Evolutionary conservation across 1,284 basidiomycete species (phyloP).

Genomic region (Naganishia cerealis): DNA sequence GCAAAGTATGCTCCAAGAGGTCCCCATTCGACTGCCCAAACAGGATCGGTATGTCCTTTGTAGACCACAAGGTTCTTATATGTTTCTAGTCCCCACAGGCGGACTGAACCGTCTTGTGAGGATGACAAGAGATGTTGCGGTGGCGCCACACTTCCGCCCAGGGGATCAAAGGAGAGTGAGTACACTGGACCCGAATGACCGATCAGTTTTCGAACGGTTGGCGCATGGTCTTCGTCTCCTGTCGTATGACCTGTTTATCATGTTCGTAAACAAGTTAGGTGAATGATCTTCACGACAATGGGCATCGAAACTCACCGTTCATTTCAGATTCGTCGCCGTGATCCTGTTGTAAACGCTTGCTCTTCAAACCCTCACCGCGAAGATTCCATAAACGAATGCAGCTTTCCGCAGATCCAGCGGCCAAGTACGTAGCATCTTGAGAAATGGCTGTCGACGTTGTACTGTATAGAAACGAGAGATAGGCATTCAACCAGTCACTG

Average conservation of each 20-base stretch:
- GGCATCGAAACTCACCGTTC: background rate
- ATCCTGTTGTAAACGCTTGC: slow-evolving; percentile 50
- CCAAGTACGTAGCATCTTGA: slow-evolving; percentile 87
- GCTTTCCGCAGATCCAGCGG: slow-evolving; percentile 93
- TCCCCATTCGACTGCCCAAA: slow-evolving; percentile 99
- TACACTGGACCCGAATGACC: slow-evolving; percentile 97
- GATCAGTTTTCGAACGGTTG: slow-evolving; percentile 84
- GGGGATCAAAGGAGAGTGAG: slow-evolving; percentile 87
- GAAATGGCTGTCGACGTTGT: slow-evolving; percentile 87
- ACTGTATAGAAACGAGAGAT: slow-evolving; percentile 54
- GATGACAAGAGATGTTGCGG: slow-evolving; percentile 86
- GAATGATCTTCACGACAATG: background rate
- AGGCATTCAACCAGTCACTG: background rate
- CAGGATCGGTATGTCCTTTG: slow-evolving; percentile 85
- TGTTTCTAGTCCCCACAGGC: slow-evolving; percentile 95
- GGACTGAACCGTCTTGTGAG: slow-evolving; percentile 87
- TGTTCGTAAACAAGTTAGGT: slow-evolving; percentile 31
- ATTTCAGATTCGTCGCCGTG: background rate
- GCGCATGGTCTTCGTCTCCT: slow-evolving; percentile 68
- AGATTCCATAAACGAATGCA: slow-evolving; percentile 93
- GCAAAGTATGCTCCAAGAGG: slow-evolving; percentile 98
- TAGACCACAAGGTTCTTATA: slow-evolving; percentile 91
- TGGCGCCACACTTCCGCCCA: slow-evolving; percentile 77
- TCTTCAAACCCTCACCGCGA: slow-evolving; percentile 80
- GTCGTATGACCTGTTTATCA: slow-evolving; percentile 27